Evolutionary conservation across 768 basidiomycete species (phyloP), one percentile per base, ranked within the genome.

Genomic region (Tephrocybe sp.): DNA sequence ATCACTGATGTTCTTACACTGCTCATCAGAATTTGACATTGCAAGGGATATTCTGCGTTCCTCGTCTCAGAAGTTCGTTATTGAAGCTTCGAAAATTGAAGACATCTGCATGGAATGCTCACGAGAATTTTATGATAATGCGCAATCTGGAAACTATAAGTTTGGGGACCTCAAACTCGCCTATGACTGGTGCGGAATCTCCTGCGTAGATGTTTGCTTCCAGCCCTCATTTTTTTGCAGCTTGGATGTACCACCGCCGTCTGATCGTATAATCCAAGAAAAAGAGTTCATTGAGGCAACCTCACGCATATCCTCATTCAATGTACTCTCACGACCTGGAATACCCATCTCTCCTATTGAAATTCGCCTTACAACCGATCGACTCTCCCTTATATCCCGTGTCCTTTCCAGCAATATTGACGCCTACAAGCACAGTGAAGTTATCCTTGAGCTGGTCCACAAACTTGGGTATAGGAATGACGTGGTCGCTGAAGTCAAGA

Each of bases 201-300:
- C 20, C 15, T 33, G 24, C 30, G 28, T 11, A 10, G 9, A 30
- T 26, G 28, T 49, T 51, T 59, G 3, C 15, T 33, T 50, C 34
- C 15, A 15, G 15, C 48, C 24, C 28, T 53, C 2, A 53, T 24
- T 15, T 17, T 28, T 40, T 11, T 51, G 5, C 61, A 98, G 96
- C 61, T 75, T 98, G 48, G 75, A 85, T 44, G 89, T 98, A 11
- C 84, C 90, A 1, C 73, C 73, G 5, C 68, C 74, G 3, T 86
- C 93, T 0, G 79, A 83, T 15, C 74, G 73, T 0, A 75, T 95
- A 48, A 58, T 67, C 12, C 74, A 72, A 52, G 93, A 98, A 65
- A 87, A 85, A 50, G 88, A 93, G 48, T 99, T 98, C 68, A 97
- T 99, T 55, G 95, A 98, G 72, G 97, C 97, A 1, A 99, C 97